These are phyloP conservation scores for Xylariaceae sp. DNA, from an alignment of 2,329 filamentous ascomycete species.

Conservation along the genomic window DNA sequence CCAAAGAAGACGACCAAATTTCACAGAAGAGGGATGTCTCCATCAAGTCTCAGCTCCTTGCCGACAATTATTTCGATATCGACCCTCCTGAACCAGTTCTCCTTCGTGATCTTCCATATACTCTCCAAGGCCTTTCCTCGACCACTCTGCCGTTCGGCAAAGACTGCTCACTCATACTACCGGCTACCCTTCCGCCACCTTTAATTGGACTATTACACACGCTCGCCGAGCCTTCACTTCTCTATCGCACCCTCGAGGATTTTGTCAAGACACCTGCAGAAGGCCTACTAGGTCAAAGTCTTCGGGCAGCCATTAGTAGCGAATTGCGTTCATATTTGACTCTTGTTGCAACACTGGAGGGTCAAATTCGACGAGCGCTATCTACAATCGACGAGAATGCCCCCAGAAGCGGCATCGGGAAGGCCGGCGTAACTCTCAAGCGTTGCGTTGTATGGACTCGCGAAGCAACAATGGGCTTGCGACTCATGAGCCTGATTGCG, in stretches of 20 bases:
- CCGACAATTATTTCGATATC: slow-evolving; percentile 58
- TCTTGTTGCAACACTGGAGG: slow-evolving; percentile 88
- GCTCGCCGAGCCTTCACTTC: slow-evolving; percentile 88
- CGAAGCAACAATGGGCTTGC: slow-evolving; percentile 92
- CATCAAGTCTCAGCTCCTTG: slow-evolving; percentile 59
- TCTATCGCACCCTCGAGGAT: slow-evolving; percentile 78
- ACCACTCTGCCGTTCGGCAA: slow-evolving; percentile 77
- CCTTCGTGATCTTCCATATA: slow-evolving; percentile 84
- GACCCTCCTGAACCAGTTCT: slow-evolving; percentile 68
- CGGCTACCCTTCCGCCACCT: slow-evolving; percentile 77
- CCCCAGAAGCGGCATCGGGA: slow-evolving; percentile 73
- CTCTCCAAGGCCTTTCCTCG: slow-evolving; percentile 88
- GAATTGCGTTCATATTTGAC: slow-evolving; percentile 90
- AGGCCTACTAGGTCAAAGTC: slow-evolving; percentile 87
- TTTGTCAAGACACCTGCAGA: slow-evolving; percentile 83
- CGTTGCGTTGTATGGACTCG: slow-evolving; percentile 96
- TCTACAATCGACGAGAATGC: slow-evolving; percentile 70
- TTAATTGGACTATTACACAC: slow-evolving; percentile 86
- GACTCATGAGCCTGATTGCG: slow-evolving; percentile 91
- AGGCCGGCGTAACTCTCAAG: slow-evolving; percentile 90
- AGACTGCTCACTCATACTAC: slow-evolving; percentile 72
- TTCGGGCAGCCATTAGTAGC: slow-evolving; percentile 80
- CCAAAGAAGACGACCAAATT: slow-evolving; percentile 18
- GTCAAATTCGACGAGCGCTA: slow-evolving; percentile 83
- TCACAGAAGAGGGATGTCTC: slow-evolving; percentile 52